Percentiles rank a stretch among this genome's conserved stretches.
phyloP scores from a whole-genome alignment of 352 stramenopile species.

The Globisporangium canariense region DNA sequence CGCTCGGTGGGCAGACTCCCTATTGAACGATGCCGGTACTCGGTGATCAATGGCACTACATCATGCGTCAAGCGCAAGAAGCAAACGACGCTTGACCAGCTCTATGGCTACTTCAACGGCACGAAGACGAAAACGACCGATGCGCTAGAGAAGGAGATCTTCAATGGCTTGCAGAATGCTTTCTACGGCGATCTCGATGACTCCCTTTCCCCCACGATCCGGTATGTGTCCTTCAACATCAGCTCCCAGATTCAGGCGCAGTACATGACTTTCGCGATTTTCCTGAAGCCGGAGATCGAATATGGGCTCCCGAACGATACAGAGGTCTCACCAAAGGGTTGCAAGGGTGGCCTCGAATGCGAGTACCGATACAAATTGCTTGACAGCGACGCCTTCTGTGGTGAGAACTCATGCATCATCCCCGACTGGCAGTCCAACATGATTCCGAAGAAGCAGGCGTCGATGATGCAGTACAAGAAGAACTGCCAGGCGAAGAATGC shows the following conservation, averaged over 20 bases:
- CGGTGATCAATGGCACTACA: not conserved
- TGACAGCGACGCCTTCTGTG: conserved; percentile 16
- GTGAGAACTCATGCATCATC: conserved; percentile 13
- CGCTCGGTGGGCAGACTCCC: conserved; percentile 15
- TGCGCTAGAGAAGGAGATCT: conserved; percentile 11
- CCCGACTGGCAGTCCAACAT: conserved; percentile 18
- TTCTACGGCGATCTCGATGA: conserved; percentile 18
- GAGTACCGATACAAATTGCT: conserved; percentile 14
- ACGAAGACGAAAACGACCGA: conserved; percentile 11
- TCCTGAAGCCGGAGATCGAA: conserved; percentile 14
- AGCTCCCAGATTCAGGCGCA: conserved; percentile 17
- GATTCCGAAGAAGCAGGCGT: conserved; percentile 17
- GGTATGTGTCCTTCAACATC: conserved; percentile 9
- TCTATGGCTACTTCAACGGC: conserved; percentile 26
- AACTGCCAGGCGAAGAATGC: conserved; percentile 3
- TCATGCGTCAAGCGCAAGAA: not conserved
- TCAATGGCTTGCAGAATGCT: conserved; percentile 5
- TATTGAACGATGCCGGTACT: conserved; percentile 13
- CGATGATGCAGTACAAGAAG: conserved; percentile 23
- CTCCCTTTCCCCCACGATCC: not conserved
- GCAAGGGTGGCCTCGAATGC: conserved; percentile 10
- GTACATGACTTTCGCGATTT: conserved; percentile 13
- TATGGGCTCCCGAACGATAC: conserved; percentile 13
- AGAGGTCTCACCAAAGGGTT: conserved; percentile 3
- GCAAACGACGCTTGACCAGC: conserved; percentile 2